These are phyloP conservation scores for Chytriomyces sp. DNA, from an alignment of 192 early-diverging fungal genomes.

Conservation along the genomic window DNA sequence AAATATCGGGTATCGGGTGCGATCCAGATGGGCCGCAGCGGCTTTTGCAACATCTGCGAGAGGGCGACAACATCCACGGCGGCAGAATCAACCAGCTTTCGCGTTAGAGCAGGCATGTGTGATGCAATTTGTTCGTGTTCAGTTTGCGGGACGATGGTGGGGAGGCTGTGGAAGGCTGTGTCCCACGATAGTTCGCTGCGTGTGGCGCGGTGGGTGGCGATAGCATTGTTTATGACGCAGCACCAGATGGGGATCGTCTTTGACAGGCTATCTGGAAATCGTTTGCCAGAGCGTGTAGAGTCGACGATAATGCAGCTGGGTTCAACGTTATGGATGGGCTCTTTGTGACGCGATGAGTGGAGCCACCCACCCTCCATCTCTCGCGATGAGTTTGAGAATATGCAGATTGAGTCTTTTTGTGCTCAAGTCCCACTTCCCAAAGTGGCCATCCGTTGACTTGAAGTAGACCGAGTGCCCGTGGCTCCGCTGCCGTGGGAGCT, in stretches of 20 bases:
- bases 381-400: conserved; percentile 58
- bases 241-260: conserved; percentile 94
- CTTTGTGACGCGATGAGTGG: too few relatives aligned
- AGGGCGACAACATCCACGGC: conserved; percentile 27
- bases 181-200: conserved; percentile 49
- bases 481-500: conserved; percentile 11
- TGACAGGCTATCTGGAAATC: conserved; percentile 79
- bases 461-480: conserved; percentile 75
- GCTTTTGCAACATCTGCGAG: conserved; percentile 50
- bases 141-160: conserved; percentile 63
- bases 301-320: conserved; percentile 82
- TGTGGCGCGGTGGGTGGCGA: conserved; percentile 21
- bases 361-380: conserved; percentile 56
- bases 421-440: conserved; percentile 81
- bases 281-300: conserved; percentile 82
- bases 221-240: conserved; percentile 65
- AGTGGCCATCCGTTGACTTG: conserved; percentile 94
- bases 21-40: conserved; percentile 84
- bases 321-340: background rate
- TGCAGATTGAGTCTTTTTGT: conserved; percentile 79
- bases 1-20: conserved; percentile 61
- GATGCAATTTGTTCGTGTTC: conserved; percentile 71
- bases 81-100: conserved; percentile 46
- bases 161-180: conserved; percentile 62
- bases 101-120: conserved; percentile 60